Evolutionary conservation across 371 early-diverging fungal species (phyloP).

Genomic region (Chytridium lagenaria): DNA sequence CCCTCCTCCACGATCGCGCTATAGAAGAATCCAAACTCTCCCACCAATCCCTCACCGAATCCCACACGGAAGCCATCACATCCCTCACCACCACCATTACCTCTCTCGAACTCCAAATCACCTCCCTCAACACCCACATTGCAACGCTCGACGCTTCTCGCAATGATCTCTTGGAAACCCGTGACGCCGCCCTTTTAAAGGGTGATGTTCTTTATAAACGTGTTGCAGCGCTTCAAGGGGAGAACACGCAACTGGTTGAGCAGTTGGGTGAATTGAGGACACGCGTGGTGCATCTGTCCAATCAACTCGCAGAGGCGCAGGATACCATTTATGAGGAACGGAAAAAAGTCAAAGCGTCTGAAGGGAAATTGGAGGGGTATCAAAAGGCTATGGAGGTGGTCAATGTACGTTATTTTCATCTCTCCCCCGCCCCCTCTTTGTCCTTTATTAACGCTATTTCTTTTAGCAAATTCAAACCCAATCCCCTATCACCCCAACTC

Average conservation of each 20-base stretch:
- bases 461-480: neutral
- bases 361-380: neutral
- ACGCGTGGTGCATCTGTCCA: constrained; percentile 10
- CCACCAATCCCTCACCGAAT: neutral
- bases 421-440: neutral
- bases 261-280: constrained; percentile 25
- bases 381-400: neutral
- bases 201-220: neutral
- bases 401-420: neutral
- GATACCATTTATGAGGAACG: constrained; percentile 13
- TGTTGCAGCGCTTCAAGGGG: constrained; percentile 19
- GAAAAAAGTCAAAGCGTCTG: neutral
- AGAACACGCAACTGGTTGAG: constrained; percentile 25
- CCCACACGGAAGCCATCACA: neutral
- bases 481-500: neutral
- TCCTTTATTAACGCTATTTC: neutral
- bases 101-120: neutral
- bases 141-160: neutral
- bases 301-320: constrained; percentile 18
- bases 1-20: too few relatives aligned
- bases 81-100: neutral
- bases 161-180: neutral
- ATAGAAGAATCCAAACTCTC: neutral
- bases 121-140: neutral
- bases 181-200: neutral